Base-by-base conservation (phyloP, 352 stramenopile species). In the Pythium aristosporum region DNA sequence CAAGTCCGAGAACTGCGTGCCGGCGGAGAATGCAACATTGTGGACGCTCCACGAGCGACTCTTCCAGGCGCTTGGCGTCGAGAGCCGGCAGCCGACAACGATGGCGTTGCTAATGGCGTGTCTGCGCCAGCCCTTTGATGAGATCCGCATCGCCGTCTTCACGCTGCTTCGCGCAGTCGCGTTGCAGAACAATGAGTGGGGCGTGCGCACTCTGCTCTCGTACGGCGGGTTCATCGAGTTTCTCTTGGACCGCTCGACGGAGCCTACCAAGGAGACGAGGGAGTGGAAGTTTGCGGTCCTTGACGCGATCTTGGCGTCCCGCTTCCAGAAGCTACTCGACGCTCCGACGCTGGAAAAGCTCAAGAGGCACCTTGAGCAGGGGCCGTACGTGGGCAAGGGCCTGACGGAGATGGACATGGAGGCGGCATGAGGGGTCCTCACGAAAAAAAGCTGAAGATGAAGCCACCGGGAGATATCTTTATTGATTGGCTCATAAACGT, bases 211-310 rank as follows among this genome's bases (percentile, higher is more conserved):
- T 18, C 43, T 96, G 61, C 69, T 81, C 9, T 84, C 79, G 12
- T 94, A 94, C 64, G 87, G 83, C 34, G 85, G 87, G 11, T 91
- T 96, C 56, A 85, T 93, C 50, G 87, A 96, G 70, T 96, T 91
- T 61, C 69, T 96, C 36, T 59, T 94, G 61, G 82, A 96, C 65
- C 82, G 85, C 37, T 74, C 69, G 21, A 96, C 87, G 10, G 87
- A 96, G 61, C 83, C 85, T 25, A 93, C 79, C 25, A 96, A 94
- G 53, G 74, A 88, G 53, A 89, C 83, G 25, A 80, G 85, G 63
- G 87, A 96, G 71, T 96, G 87, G 87, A 96, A 96, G 66, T 96
- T 96, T 66, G 82, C 87, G 9, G 71, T 96, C 54, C 74, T 91
- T n/a, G 87, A 94, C 44, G 80, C 83, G 23, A 56, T 94, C 11